Conservation (phyloP, 2,329 filamentous ascomycete genomes). For the Cladosporium sp. region DNA sequence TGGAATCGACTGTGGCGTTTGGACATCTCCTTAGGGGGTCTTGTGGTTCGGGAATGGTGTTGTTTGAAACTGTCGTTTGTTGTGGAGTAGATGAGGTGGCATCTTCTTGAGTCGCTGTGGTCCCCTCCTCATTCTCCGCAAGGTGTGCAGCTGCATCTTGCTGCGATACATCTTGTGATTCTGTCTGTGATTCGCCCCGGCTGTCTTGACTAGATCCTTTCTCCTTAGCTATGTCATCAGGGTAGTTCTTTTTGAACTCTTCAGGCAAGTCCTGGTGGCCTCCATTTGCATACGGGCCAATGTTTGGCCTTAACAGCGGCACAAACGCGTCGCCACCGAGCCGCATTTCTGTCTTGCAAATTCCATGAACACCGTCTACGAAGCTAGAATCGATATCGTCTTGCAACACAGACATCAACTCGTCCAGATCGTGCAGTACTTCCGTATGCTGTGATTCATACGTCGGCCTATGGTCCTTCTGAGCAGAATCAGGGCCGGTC, state of each 20-base stretch:
- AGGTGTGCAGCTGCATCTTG: background rate
- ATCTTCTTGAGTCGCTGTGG: background rate
- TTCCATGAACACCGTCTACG: conserved; percentile 15
- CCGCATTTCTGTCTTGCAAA: conserved; percentile 23
- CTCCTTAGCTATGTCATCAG: conserved; percentile 14
- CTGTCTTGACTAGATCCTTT: background rate
- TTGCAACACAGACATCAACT: background rate
- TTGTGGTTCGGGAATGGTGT: background rate
- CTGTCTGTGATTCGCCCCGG: background rate
- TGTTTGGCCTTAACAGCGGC: conserved; percentile 24
- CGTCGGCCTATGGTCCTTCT: background rate
- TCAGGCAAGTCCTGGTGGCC: conserved; percentile 26
- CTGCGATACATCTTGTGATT: background rate
- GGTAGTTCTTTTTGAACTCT: conserved; percentile 24
- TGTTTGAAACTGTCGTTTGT: background rate
- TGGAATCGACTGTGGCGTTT: conserved; percentile 19
- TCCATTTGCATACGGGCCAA: conserved; percentile 27
- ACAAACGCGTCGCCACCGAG: conserved; percentile 20
- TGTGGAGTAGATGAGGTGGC: background rate
- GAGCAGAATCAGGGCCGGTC: background rate
- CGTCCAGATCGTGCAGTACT: background rate
- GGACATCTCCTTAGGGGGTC: conserved; percentile 16
- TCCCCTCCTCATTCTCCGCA: background rate
- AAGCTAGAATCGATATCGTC: background rate
- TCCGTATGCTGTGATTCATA: background rate